phyloP scores from a whole-genome alignment of 805 yeast genomes.

The Schwanniomyces sp. region DNA sequence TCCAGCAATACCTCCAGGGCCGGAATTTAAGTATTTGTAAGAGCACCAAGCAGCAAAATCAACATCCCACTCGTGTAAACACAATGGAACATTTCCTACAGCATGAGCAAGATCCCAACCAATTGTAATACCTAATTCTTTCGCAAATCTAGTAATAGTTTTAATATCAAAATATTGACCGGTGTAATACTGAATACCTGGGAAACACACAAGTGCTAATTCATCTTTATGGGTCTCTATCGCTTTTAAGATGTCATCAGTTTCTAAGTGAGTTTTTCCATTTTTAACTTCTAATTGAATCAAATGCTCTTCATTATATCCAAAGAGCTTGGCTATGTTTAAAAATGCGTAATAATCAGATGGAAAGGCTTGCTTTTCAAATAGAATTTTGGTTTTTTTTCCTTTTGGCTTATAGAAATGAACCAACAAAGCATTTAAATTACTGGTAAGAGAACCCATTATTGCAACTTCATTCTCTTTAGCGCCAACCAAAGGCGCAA shows the following conservation, averaged over 20 bases:
- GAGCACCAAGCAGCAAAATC: constrained; percentile 97
- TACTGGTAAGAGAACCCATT: constrained; percentile 83
- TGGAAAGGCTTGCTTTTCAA: constrained; percentile 88
- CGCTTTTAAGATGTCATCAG: constrained; percentile 58
- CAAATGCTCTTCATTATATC: constrained; percentile 53
- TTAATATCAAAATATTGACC: constrained; percentile 84
- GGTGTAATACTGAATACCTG: constrained; percentile 90
- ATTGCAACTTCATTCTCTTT: constrained; percentile 73
- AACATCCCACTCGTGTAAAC: constrained; percentile 83
- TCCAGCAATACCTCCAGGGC: constrained; percentile 94
- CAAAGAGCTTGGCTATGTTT: constrained; percentile 67
- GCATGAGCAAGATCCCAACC: constrained; percentile 99
- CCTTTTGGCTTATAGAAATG: constrained; percentile 73
- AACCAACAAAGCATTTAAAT: constrained; percentile 70
- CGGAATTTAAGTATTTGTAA: constrained; percentile 86
- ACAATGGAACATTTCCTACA: constrained; percentile 77
- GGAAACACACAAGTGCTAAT: constrained; percentile 72
- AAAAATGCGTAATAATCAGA: constrained; percentile 86
- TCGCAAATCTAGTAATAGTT: constrained; percentile 65
- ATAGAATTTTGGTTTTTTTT: constrained; percentile 64
- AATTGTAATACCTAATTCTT: constrained; percentile 50
- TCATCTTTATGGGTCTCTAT: constrained; percentile 59
- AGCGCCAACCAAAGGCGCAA: constrained; percentile 81
- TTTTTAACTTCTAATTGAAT: constrained; percentile 63
- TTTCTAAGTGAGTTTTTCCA: constrained; percentile 56